Evolutionary conservation across 176 grass and related monocot species (phyloP).

Genomic region (Alopecurus myosuroides): DNA sequence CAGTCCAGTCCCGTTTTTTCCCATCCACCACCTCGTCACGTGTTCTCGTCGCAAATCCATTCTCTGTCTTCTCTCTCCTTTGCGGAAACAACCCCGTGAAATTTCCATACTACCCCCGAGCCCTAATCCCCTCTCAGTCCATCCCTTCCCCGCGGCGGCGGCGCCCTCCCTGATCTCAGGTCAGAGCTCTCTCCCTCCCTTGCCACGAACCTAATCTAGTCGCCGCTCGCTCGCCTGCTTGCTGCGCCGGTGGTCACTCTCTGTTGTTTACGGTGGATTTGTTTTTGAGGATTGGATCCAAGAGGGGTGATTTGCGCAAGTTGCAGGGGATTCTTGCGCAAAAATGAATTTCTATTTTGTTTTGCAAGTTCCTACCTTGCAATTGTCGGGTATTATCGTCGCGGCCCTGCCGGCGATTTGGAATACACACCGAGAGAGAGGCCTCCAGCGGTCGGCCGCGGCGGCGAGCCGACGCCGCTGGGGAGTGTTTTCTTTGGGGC

Average conservation of each 20-base stretch:
- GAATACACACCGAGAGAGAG: background rate
- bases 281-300: background rate
- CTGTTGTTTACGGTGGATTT: background rate
- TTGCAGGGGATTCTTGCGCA: constrained; percentile 28
- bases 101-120: background rate
- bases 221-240: background rate
- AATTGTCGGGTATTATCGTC: constrained; percentile 25
- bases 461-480: background rate
- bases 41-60: background rate
- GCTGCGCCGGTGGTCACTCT: background rate
- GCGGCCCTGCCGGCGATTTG: background rate
- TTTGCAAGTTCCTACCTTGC: constrained; percentile 3
- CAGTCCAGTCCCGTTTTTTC: background rate
- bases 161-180: background rate
- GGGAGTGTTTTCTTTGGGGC: background rate
- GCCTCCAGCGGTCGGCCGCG: background rate
- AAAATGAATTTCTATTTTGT: constrained; percentile 16
- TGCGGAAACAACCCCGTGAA: constrained; percentile 17
- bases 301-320: constrained; percentile 23
- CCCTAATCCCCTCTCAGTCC: constrained; percentile 6
- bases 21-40: background rate
- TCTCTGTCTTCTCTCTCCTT: background rate
- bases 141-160: background rate
- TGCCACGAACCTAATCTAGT: background rate
- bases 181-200: background rate